Conservation (phyloP, 1,139 yeast species). For the Zhuliangozyma blackwelliae region DNA sequence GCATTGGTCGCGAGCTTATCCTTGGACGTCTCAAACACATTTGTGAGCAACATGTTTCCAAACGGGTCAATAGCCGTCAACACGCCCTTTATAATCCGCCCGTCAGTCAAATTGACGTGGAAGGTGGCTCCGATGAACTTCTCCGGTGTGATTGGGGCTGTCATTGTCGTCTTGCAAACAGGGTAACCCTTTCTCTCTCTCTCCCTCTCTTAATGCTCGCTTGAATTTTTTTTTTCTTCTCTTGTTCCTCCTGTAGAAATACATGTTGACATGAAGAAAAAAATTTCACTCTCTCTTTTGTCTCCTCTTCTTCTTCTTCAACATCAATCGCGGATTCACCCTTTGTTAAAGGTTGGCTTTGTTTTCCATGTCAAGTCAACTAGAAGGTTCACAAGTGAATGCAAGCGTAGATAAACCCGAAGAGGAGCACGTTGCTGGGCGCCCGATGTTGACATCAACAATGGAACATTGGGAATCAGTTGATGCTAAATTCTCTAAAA, state of each 20-base stretch:
- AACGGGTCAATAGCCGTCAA: conserved; percentile 44
- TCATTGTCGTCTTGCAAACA: neutral
- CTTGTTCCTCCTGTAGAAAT: neutral
- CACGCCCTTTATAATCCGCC: conserved; percentile 34
- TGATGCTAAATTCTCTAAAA: conserved; percentile 37
- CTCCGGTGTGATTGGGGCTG: conserved; percentile 13
- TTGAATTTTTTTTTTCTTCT: neutral
- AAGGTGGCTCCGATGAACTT: conserved; percentile 32
- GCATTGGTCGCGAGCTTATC: conserved; percentile 19
- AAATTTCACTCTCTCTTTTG: neutral
- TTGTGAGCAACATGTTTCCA: conserved; percentile 38
- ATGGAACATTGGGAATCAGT: conserved; percentile 56
- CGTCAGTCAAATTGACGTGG: conserved; percentile 26
- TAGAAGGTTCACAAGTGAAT: conserved; percentile 24
- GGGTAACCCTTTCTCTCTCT: neutral
- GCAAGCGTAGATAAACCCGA: conserved; percentile 41
- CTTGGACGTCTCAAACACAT: conserved; percentile 30
- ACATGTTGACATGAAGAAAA: neutral
- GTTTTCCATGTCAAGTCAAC: conserved; percentile 12
- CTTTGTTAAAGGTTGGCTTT: conserved; percentile 23
- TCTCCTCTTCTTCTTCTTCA: conserved; percentile 14
- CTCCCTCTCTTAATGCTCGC: neutral
- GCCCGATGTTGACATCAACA: conserved; percentile 47
- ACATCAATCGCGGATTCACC: conserved; percentile 48
- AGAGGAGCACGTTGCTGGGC: conserved; percentile 55